Percentiles rank a stretch among this genome's conserved stretches.
Evolutionary conservation across 495 filamentous ascomycete species (phyloP).

Genomic region (Delitschia confertaspora): DNA sequence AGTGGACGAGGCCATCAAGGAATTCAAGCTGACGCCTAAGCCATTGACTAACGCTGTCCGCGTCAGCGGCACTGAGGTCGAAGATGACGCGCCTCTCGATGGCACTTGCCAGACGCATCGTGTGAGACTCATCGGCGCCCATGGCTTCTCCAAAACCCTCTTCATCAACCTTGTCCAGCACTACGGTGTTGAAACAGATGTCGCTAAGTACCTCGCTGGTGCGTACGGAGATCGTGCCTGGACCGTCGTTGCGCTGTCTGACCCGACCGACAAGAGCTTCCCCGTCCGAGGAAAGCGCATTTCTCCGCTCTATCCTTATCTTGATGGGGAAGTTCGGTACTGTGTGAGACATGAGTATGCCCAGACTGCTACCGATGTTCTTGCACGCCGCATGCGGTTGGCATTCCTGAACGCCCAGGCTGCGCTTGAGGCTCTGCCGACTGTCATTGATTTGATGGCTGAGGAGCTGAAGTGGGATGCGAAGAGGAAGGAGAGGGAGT

Average conservation of each 20-base stretch:
- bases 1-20: slow-evolving; percentile 78
- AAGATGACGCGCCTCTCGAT: slow-evolving; percentile 66
- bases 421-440: slow-evolving; percentile 80
- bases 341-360: slow-evolving; percentile 87
- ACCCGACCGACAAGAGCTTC: slow-evolving; percentile 74
- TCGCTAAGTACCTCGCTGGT: slow-evolving; percentile 79
- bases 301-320: slow-evolving; percentile 76
- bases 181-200: slow-evolving; percentile 90
- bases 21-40: slow-evolving; percentile 61
- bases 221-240: slow-evolving; percentile 95
- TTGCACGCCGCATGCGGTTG: slow-evolving; percentile 78
- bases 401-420: slow-evolving; percentile 96
- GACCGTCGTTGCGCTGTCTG: slow-evolving; percentile 81
- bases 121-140: slow-evolving; percentile 82
- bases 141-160: slow-evolving; percentile 88
- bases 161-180: slow-evolving; percentile 99
- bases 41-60: slow-evolving; percentile 54
- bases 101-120: slow-evolving; percentile 86
- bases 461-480: slow-evolving; percentile 78
- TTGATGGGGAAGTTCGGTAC: slow-evolving; percentile 94
- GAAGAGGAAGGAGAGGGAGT: slow-evolving; percentile 69
- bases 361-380: slow-evolving; percentile 84
- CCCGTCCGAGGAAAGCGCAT: slow-evolving; percentile 81
- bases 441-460: slow-evolving; percentile 86
- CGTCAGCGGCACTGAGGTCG: slow-evolving; percentile 67